These are phyloP conservation scores for Nematocida homosporus DNA, from an alignment of 371 early-diverging fungal species.

Conservation along the genomic window DNA sequence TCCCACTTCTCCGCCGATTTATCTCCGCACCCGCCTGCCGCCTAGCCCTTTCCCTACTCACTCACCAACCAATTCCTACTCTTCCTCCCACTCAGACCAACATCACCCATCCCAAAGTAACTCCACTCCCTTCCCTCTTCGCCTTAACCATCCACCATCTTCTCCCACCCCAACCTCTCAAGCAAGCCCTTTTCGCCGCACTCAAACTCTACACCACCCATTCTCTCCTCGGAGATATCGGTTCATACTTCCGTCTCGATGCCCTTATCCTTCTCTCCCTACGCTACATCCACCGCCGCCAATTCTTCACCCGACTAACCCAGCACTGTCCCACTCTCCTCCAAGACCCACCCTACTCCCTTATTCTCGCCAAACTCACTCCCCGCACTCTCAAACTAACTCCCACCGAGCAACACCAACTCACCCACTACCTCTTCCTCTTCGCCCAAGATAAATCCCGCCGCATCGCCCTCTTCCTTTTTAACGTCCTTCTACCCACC, in stretches of 20 bases:
- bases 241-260: slow-evolving; percentile 9
- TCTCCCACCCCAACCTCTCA: neutral
- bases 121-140: slow-evolving; percentile 11
- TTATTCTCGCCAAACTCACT: slow-evolving; percentile 6
- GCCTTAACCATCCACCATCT: neutral
- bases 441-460: slow-evolving; percentile 37
- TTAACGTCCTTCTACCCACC: slow-evolving; percentile 20
- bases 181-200: slow-evolving; percentile 10
- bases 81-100: neutral
- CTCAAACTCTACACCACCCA: slow-evolving; percentile 26
- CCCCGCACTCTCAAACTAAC: neutral
- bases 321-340: slow-evolving; percentile 3
- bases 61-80: neutral
- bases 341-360: neutral
- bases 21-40: neutral
- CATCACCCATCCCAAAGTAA: neutral
- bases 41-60: neutral
- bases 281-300: neutral
- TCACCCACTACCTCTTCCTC: slow-evolving; percentile 1
- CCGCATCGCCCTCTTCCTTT: slow-evolving; percentile 13
- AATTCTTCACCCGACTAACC: neutral
- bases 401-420: neutral
- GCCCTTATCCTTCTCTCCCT: slow-evolving; percentile 26
- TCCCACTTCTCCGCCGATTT: neutral
- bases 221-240: slow-evolving; percentile 42